Percentiles rank a stretch among this genome's conserved stretches.
phyloP scores from a whole-genome alignment of 441 rosid genomes.

The Sinapis alba region DNA sequence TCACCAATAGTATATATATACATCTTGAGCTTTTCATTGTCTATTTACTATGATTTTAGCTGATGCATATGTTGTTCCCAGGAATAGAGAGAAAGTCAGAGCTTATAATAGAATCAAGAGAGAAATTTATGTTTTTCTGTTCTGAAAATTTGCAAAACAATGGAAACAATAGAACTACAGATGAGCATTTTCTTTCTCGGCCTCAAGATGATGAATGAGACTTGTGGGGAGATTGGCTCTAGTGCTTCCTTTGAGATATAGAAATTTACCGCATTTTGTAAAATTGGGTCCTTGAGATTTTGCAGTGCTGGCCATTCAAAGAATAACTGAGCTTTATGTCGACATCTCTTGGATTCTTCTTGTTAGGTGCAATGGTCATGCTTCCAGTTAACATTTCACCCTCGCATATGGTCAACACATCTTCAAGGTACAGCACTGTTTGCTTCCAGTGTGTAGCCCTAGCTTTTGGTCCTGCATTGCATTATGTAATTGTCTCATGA shows the following conservation, averaged over 20 bases:
- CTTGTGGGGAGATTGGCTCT: not conserved
- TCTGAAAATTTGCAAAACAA: not conserved
- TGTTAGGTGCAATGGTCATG: slow-evolving; percentile 86
- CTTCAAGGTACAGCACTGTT: slow-evolving; percentile 91
- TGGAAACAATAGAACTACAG: not conserved
- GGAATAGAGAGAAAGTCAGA: not conserved
- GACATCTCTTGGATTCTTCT: slow-evolving; percentile 87
- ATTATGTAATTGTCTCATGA: slow-evolving; percentile 33
- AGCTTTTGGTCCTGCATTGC: slow-evolving; percentile 48
- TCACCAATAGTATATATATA: too few relatives aligned
- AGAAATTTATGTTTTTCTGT: not conserved
- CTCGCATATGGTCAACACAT: slow-evolving; percentile 87
- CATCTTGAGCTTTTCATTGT: too few relatives aligned
- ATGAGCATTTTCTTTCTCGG: slow-evolving; percentile 9
- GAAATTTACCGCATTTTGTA: slow-evolving; percentile 12
- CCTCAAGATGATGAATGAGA: slow-evolving; percentile 1
- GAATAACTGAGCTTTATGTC: slow-evolving; percentile 64
- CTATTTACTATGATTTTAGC: too few relatives aligned
- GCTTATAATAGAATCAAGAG: not conserved
- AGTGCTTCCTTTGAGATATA: not conserved
- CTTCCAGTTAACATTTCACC: slow-evolving; percentile 53
- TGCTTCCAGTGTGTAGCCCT: slow-evolving; percentile 96
- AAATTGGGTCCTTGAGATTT: slow-evolving; percentile 3
- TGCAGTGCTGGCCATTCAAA: slow-evolving; percentile 17
- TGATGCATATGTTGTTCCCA: too few relatives aligned